Base-by-base conservation (phyloP, 2,329 filamentous ascomycete species). In the Chaetomium sp. region DNA sequence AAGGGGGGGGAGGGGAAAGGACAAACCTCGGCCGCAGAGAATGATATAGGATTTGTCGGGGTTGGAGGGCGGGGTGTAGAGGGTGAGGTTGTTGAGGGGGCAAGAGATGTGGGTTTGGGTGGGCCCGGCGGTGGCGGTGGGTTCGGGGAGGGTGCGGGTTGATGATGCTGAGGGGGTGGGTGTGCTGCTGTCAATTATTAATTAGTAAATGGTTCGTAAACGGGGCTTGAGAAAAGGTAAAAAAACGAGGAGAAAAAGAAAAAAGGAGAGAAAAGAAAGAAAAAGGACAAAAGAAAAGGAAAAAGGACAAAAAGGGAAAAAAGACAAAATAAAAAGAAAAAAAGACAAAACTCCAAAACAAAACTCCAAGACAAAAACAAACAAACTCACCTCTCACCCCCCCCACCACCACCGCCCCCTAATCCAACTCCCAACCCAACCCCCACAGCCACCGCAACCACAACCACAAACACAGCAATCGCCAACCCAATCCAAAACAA, bases 21-120 rank as follows among this genome's bases (percentile, higher is more conserved):
- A 52, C 37, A 5, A 43, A 56, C 54, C 55, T 14, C 51, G 59
- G 14, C 68, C 66, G 58, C 71, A 73, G 7, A 72, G 57, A 6
- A 72, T 56, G 1, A 70, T 50, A 58, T 66, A 72, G 14, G 58
- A 60, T 37, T 63, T 62, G 7, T 14, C 40, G 34, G 60, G 46
- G 5, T 3, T 55, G 49, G 34, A 27, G 19, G 19, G 19, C 19
- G 19, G 55, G 3, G 57, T 53, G 59, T 70, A 72, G n/a, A 67
- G 58, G 5, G 70, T 72, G 36, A 65, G 62, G 61, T 74, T 73
- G 56, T 67, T 63, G 11, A 42, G 9, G 1, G 71, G 70, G 48
- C 70, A 73, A 49, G 67, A 63, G 11, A 46, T 53, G 1, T 40
- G 38, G 19, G 53, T 8, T 5, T 36, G 12, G 11, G 43, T 35